phyloP scores from a whole-genome alignment of 108 stramenopile genomes.

The Fragilariopsis cylindrus region DNA sequence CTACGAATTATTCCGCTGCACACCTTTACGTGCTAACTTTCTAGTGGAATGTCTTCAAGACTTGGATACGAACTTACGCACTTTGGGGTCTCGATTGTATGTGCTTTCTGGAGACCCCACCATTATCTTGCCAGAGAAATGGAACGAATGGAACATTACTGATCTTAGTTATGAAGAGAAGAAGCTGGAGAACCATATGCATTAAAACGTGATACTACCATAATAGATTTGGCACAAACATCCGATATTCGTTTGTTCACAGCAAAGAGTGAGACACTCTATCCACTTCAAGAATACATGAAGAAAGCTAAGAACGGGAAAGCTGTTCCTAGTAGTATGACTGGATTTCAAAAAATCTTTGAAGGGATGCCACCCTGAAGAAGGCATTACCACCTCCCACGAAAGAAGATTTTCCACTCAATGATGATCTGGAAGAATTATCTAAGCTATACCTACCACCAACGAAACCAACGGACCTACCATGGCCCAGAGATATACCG shows the following conservation, averaged over 20 bases:
- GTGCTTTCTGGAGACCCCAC: constrained; percentile 81
- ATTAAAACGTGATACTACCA: constrained; percentile 55
- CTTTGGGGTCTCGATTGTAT: constrained; percentile 59
- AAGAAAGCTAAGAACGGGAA: constrained; percentile 21
- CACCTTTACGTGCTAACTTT: constrained; percentile 80
- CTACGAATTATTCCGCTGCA: constrained; percentile 61
- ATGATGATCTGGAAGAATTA: constrained; percentile 31
- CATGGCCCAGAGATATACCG: constrained; percentile 56
- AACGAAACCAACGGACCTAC: constrained; percentile 46
- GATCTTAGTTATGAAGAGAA: constrained; percentile 71
- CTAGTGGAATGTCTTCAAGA: constrained; percentile 81
- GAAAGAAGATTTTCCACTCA: constrained; percentile 17
- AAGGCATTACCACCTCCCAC: constrained; percentile 30
- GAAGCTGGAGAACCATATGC: constrained; percentile 73
- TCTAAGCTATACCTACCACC: constrained; percentile 44
- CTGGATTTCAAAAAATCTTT: constrained; percentile 53
- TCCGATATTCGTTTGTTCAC: constrained; percentile 47
- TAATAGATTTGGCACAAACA: constrained; percentile 47
- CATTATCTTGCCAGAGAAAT: constrained; percentile 67
- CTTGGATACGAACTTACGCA: constrained; percentile 68
- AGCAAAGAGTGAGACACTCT: constrained; percentile 48
- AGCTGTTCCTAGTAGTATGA: constrained; percentile 54
- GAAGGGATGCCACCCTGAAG: constrained; percentile 16
- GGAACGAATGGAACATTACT: constrained; percentile 55
- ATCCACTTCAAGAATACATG: constrained; percentile 33